Evolutionary conservation across 2,329 filamentous ascomycete species (phyloP).

Genomic region (Monosporascus cannonballus): DNA sequence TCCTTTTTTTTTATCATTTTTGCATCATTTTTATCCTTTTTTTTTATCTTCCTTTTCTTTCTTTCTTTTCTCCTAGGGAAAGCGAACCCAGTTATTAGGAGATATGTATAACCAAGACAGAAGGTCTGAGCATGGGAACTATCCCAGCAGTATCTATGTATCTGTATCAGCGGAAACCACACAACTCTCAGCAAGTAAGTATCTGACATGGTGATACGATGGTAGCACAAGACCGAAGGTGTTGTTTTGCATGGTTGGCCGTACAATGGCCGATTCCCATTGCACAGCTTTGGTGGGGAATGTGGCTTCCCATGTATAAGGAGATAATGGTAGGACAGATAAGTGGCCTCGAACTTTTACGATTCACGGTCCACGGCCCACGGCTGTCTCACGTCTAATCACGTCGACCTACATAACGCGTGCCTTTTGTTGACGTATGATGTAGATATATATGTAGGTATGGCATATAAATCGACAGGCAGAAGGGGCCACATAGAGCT

Average conservation of each 20-base stretch:
- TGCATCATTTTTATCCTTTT: no score
- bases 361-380: neutral
- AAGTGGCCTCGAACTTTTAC: neutral
- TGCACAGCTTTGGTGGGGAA: neutral
- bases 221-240: neutral
- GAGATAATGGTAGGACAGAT: neutral
- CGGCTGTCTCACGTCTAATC: neutral
- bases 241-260: neutral
- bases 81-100: no score
- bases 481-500: neutral
- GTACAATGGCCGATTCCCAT: neutral
- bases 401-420: no score
- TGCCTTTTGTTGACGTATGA: neutral
- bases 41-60: no score
- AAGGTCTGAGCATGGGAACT: no score
- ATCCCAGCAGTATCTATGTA: no score
- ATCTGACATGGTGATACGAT: neutral
- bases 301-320: neutral
- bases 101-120: no score
- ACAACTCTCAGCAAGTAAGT: neutral
- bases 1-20: no score
- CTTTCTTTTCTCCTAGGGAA: no score
- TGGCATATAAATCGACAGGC: neutral
- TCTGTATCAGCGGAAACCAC: no score
- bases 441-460: neutral